Percentiles rank a stretch among this genome's conserved stretches.
Conservation (phyloP, 768 basidiomycete genomes). For the Lenzites betulinus region DNA sequence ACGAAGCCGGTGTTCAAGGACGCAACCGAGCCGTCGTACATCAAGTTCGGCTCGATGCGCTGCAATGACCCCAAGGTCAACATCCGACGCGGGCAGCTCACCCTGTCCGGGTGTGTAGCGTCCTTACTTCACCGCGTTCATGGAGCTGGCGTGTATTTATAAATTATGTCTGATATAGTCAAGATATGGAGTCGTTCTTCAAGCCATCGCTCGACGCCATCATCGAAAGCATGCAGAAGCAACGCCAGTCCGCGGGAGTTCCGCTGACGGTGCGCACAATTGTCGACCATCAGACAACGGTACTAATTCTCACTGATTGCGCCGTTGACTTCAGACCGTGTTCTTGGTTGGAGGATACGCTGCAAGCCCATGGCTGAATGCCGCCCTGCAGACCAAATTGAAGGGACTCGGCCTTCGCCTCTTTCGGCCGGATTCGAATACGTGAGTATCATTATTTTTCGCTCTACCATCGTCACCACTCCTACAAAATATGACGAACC, state of each 20-base stretch:
- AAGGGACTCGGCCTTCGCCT: conserved; percentile 55
- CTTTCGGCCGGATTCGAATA: conserved; percentile 76
- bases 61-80: conserved; percentile 41
- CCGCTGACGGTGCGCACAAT: conserved; percentile 16
- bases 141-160: no score
- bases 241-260: conserved; percentile 16
- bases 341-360: conserved; percentile 85
- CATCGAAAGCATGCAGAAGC: conserved; percentile 27
- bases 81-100: conserved; percentile 42
- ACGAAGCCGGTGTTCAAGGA: conserved; percentile 48
- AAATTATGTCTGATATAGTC: conserved; percentile 28
- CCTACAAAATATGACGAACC: background rate
- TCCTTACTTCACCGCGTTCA: background rate
- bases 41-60: conserved; percentile 43
- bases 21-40: conserved; percentile 40
- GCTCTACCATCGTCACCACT: background rate
- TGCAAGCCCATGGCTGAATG: conserved; percentile 76
- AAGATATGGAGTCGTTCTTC: conserved; percentile 43
- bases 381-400: conserved; percentile 67
- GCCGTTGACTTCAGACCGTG: conserved; percentile 56
- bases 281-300: no score
- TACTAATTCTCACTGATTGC: no score
- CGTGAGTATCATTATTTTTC: conserved; percentile 44
- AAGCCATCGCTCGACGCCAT: conserved; percentile 44
- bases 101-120: conserved; percentile 37